These are phyloP conservation scores for Vitis labrusca DNA, from an alignment of 164 flowering plant species.

Conservation along the genomic window DNA sequence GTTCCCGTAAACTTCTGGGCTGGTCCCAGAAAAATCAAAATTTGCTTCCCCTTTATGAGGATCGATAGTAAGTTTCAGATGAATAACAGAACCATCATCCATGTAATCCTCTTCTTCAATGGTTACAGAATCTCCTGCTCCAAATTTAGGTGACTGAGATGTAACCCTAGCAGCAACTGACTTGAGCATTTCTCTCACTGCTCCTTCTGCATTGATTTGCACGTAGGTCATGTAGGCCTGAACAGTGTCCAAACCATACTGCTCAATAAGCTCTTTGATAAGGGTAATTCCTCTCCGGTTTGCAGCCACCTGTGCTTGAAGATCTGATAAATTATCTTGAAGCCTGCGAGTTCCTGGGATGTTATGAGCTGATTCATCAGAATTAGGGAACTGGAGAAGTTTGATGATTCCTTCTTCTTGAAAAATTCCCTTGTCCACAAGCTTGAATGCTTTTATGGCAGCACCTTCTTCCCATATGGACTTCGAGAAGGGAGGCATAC, in stretches of 20 bases:
- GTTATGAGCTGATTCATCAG: constrained; percentile 45
- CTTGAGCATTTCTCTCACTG: constrained; percentile 97
- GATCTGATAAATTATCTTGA: constrained; percentile 95
- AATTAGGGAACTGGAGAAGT: constrained; percentile 62
- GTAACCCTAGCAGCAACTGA: constrained; percentile 61
- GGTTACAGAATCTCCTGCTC: constrained; percentile 29
- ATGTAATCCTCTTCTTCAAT: constrained; percentile 94
- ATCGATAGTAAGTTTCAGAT: constrained; percentile 77
- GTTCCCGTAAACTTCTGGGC: constrained; percentile 94
- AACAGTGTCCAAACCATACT: constrained; percentile 79
- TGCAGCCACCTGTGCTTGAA: constrained; percentile 96
- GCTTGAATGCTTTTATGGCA: constrained; percentile 96
- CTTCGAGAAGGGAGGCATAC: constrained; percentile 99
- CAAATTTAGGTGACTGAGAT: constrained; percentile 22
- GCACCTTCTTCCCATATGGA: constrained; percentile 98
- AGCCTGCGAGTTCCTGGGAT: constrained; percentile 91
- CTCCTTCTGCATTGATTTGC: constrained; percentile 89
- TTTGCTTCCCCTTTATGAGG: constrained; percentile 74
- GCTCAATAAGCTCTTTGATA: constrained; percentile 90
- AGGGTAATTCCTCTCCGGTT: constrained; percentile 95
- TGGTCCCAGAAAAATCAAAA: constrained; percentile 88
- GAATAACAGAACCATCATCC: constrained; percentile 95
- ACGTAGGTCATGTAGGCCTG: constrained; percentile 96
- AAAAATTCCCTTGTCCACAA: constrained; percentile 83
- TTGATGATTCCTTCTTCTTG: constrained; percentile 91